A percentile compares a stretch with the other conserved stretches of the same genome.
Conservation (phyloP, 2,329 filamentous ascomycete genomes). For the Calonectria pteridis region DNA sequence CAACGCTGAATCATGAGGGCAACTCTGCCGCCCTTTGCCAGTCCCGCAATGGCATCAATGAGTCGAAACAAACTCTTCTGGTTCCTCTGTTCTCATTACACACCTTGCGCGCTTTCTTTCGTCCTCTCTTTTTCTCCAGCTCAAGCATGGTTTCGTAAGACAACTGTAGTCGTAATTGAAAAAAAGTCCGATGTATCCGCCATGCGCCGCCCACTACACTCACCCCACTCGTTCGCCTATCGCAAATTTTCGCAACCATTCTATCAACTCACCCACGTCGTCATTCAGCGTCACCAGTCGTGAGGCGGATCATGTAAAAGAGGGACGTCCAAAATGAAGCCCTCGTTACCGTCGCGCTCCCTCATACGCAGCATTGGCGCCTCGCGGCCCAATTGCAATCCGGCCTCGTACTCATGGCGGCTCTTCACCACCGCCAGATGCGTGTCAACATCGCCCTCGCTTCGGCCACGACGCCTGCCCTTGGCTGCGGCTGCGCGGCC, state of each 20-base stretch:
- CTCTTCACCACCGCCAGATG: constrained; percentile 31
- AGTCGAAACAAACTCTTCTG: not conserved
- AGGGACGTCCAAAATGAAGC: constrained; percentile 35
- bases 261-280: constrained; percentile 24
- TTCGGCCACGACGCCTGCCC: constrained; percentile 21
- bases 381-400: constrained; percentile 18
- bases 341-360: constrained; percentile 20
- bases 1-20: not conserved
- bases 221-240: constrained; percentile 37
- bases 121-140: not conserved
- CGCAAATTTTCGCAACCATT: constrained; percentile 42
- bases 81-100: not conserved
- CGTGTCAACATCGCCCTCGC: constrained; percentile 21
- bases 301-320: constrained; percentile 31
- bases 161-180: too few relatives aligned
- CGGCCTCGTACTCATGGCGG: constrained; percentile 15
- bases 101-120: too few relatives aligned
- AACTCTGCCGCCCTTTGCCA: not conserved
- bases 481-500: constrained; percentile 31
- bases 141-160: too few relatives aligned
- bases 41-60: not conserved
- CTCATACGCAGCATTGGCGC: constrained; percentile 27
- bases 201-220: constrained; percentile 3
- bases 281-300: not conserved
- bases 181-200: not conserved